Base-by-base conservation (phyloP, 1,139 yeast species). In the Candida sp. region DNA sequence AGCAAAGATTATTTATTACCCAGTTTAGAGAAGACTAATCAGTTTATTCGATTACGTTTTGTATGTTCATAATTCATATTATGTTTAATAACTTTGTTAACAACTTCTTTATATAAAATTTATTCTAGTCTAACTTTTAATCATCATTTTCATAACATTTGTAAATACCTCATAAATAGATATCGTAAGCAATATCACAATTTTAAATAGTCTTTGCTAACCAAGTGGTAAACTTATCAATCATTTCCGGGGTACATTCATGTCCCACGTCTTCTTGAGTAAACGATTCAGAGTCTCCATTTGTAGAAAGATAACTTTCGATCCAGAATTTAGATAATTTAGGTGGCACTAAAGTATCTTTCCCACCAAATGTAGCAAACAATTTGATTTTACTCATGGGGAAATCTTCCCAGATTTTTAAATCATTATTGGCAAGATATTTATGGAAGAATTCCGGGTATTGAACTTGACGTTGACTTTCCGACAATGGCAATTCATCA, bases 371-470 rank as follows among this genome's bases (percentile, higher is more conserved):
- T 22, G 62, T 42, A 2, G 76, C 76, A 54, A 64, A 71, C 55
- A 70, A 45, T 42, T 63, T 65, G 45, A 72, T 57, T 38, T 56
- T 50, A 11, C 50, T 42, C 55, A 61, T 62, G 4, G 73, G 70
- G 50, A 66, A 73, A 30, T 58, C 51, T 44, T 72, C 76, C 45
- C 66, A 65, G 25, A 73, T 65, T 4, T 47, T 51, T 7, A 45
- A 43, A 46, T 73, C 79, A 35, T 63, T 62, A 2, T 49, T 46
- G 12, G 63, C 49, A 30, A 72, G 37, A 36, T 52, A 52, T n/a
- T 63, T 55, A 52, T 73, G 78, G 43, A 73, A 62, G 2, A 62
- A 52, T 44, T 64, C 66, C 0, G 77, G 75, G 48, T 72, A 73
- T 35, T 54, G 46, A 6, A 37, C 36, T 11, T 46, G 41, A 37